These are phyloP conservation scores for Entonaema liquescens DNA, from an alignment of 495 filamentous ascomycete species.

Conservation along the genomic window DNA sequence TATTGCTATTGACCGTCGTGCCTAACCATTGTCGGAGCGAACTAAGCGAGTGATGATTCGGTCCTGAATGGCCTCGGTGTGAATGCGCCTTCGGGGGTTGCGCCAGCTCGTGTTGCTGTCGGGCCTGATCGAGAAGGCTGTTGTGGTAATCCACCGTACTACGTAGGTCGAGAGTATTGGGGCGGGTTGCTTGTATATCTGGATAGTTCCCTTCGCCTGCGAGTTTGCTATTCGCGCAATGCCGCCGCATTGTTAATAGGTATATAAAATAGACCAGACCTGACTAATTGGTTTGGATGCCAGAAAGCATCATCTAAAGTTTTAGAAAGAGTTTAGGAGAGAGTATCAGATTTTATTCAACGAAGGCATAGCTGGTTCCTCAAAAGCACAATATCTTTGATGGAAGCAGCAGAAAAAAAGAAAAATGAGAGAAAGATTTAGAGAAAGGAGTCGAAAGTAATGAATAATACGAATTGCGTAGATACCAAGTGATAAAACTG, in stretches of 20 bases:
- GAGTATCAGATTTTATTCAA: constrained; percentile 4
- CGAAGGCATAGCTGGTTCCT: constrained; percentile 29
- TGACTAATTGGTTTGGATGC: constrained; percentile 22
- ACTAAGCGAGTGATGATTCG: constrained; percentile 27
- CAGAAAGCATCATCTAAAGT: constrained; percentile 26
- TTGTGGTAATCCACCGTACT: constrained; percentile 41
- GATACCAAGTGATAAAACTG: constrained; percentile 13
- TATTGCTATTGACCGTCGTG: constrained; percentile 11
- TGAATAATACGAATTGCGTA: constrained; percentile 1
- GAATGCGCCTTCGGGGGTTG: constrained; percentile 10
- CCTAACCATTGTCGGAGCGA: constrained; percentile 39
- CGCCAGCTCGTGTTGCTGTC: constrained; percentile 28
- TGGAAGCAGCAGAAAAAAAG: neutral
- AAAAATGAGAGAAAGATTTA: neutral
- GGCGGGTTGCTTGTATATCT: constrained; percentile 31
- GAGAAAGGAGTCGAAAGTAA: constrained; percentile 14
- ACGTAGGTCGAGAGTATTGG: constrained; percentile 19
- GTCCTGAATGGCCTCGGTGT: constrained; percentile 24
- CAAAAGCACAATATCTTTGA: constrained; percentile 9
- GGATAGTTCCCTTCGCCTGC: constrained; percentile 40
- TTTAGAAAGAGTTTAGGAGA: neutral
- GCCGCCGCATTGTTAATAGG: constrained; percentile 36
- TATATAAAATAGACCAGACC: neutral
- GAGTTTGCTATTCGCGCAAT: constrained; percentile 20
- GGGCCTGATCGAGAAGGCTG: constrained; percentile 38